Conservation (phyloP, 202 grass and related monocot species). For the Elaeis oleifera region DNA sequence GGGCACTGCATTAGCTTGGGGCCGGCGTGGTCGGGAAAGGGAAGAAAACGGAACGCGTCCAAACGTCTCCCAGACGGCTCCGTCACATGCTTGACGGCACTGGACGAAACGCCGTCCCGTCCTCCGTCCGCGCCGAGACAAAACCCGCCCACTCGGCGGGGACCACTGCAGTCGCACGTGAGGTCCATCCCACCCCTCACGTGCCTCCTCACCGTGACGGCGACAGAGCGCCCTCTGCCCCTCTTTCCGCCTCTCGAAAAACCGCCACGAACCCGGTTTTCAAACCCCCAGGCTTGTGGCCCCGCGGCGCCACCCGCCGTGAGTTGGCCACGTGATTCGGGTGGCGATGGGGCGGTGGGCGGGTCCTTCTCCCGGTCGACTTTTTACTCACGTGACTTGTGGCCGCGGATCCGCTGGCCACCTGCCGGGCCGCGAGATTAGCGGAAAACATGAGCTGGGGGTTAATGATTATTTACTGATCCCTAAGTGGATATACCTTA, state of each 20-base stretch:
- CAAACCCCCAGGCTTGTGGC: background rate
- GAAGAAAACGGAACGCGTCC: too few relatives aligned
- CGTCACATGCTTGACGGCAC: too few relatives aligned
- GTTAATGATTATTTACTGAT: slow-evolving; percentile 46
- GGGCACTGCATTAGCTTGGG: too few relatives aligned
- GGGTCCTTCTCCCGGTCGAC: slow-evolving; percentile 8
- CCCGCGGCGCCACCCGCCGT: slow-evolving; percentile 9
- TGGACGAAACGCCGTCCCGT: background rate
- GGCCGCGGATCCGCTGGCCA: slow-evolving; percentile 7
- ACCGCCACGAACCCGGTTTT: too few relatives aligned
- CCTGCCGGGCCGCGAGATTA: slow-evolving; percentile 18
- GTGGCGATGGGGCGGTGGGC: background rate
- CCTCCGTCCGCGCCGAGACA: background rate
- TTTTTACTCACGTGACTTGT: background rate
- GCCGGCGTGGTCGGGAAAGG: too few relatives aligned
- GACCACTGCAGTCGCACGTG: slow-evolving; percentile 23
- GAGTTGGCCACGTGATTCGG: slow-evolving; percentile 64
- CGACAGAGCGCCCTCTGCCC: background rate
- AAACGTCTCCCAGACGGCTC: too few relatives aligned
- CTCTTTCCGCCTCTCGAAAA: background rate
- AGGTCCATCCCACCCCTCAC: slow-evolving; percentile 25
- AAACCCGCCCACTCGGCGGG: background rate
- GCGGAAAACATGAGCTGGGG: slow-evolving; percentile 19
- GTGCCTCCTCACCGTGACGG: slow-evolving; percentile 23
- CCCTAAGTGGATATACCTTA: slow-evolving; percentile 64